phyloP scores from a whole-genome alignment of 352 stramenopile species.

The Globisporangium nagaii region DNA sequence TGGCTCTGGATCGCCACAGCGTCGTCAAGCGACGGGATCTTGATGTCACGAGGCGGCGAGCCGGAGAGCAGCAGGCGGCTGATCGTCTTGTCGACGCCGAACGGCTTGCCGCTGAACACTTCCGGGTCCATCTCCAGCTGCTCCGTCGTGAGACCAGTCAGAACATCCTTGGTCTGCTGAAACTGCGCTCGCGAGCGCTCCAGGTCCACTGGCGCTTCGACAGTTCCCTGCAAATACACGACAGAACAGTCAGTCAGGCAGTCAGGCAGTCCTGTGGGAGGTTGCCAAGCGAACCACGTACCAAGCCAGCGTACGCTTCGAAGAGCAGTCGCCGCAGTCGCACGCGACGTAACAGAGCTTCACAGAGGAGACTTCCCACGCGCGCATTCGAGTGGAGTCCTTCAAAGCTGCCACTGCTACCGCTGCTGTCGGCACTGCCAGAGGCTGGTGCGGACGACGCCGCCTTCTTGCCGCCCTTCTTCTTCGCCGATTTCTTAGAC shows the following conservation, averaged over 20 bases:
- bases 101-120: conserved; percentile 56
- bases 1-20: conserved; percentile 42
- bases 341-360: conserved; percentile 58
- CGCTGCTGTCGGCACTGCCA: neutral
- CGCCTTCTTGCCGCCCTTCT: conserved; percentile 57
- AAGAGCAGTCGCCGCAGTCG: conserved; percentile 45
- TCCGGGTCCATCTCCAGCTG: conserved; percentile 59
- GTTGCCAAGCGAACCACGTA: too few species aligned
- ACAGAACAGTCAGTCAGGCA: neutral
- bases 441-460: neutral
- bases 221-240: conserved; percentile 21
- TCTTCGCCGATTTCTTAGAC: conserved; percentile 47
- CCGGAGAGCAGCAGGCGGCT: conserved; percentile 65
- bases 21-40: conserved; percentile 50
- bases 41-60: conserved; percentile 67
- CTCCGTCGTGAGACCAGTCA: conserved; percentile 45
- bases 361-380: conserved; percentile 46
- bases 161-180: conserved; percentile 28
- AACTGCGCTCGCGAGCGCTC: conserved; percentile 35
- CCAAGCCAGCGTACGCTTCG: conserved; percentile 31
- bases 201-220: conserved; percentile 38
- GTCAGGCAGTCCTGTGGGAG: too few species aligned
- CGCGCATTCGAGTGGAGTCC: conserved; percentile 43
- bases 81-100: conserved; percentile 75
- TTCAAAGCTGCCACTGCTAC: conserved; percentile 18